Percentiles rank a stretch among this genome's conserved stretches.
Conservation (phyloP, 768 basidiomycete species). For the Rickenella mellea region DNA sequence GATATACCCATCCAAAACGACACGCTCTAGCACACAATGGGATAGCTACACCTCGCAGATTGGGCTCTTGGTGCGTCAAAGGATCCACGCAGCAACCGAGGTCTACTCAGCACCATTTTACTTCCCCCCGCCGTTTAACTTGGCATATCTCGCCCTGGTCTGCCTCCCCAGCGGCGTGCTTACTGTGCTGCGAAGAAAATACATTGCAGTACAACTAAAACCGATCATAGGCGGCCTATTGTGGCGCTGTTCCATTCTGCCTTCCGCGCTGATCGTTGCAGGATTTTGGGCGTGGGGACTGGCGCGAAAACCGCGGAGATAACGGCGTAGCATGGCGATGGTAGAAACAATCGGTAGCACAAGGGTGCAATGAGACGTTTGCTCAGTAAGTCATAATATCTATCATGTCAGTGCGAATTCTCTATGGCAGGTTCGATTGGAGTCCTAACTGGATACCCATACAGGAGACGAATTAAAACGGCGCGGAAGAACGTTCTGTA, state of each 20-base stretch:
- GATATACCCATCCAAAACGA: slow-evolving; percentile 12
- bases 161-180: not conserved
- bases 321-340: too few species aligned
- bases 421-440: too few species aligned
- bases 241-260: not conserved
- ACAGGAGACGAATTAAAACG: too few species aligned
- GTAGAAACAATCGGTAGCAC: too few species aligned
- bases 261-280: not conserved
- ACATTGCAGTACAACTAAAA: not conserved
- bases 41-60: slow-evolving; percentile 36
- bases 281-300: not conserved
- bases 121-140: slow-evolving; percentile 46
- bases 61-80: slow-evolving; percentile 34
- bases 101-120: slow-evolving; percentile 26
- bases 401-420: too few species aligned
- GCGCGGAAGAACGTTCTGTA: too few species aligned
- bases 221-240: not conserved
- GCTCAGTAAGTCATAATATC: too few species aligned
- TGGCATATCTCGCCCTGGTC: slow-evolving; percentile 22
- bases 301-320: too few species aligned
- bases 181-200: not conserved
- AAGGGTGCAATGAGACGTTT: too few species aligned
- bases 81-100: slow-evolving; percentile 26
- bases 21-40: slow-evolving; percentile 24
- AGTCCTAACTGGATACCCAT: too few species aligned